These are phyloP conservation scores for Ascochyta fabae DNA, from an alignment of 2,329 filamentous ascomycete genomes.

Conservation along the genomic window DNA sequence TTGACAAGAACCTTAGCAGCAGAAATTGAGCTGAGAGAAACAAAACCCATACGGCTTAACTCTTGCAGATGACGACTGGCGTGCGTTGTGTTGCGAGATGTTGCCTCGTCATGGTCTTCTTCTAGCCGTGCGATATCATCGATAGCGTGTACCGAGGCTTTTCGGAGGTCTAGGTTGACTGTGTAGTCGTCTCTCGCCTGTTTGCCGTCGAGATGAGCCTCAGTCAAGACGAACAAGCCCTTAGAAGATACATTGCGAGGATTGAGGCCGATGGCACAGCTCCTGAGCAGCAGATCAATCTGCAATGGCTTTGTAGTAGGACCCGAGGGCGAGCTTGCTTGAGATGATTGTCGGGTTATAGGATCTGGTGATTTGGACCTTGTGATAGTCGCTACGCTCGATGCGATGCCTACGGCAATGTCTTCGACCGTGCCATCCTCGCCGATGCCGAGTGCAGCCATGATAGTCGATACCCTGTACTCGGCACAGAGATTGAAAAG, in stretches of 20 bases:
- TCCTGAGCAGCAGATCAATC: constrained; percentile 76
- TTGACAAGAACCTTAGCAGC: constrained; percentile 74
- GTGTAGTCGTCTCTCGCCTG: constrained; percentile 71
- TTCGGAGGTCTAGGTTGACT: constrained; percentile 72
- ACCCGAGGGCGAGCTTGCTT: constrained; percentile 30
- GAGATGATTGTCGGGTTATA: constrained; percentile 40
- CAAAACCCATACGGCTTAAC: constrained; percentile 72
- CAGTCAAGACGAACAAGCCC: constrained; percentile 77
- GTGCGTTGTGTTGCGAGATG: constrained; percentile 11
- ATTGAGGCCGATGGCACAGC: constrained; percentile 85
- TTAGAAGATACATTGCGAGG: constrained; percentile 78
- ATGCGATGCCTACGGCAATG: constrained; percentile 75
- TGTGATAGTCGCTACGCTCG: constrained; percentile 79
- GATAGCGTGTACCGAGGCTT: constrained; percentile 81
- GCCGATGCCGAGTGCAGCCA: constrained; percentile 76
- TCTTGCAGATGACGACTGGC: constrained; percentile 55
- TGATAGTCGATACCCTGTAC: constrained; percentile 83
- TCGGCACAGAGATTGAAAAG: constrained; percentile 85
- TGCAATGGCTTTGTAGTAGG: constrained; percentile 55
- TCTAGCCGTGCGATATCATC: constrained; percentile 69
- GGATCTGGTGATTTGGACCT: constrained; percentile 63
- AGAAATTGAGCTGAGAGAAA: constrained; percentile 86
- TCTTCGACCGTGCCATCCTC: constrained; percentile 69
- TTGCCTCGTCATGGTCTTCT: constrained; percentile 22
- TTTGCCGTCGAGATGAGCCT: constrained; percentile 73